phyloP scores from a whole-genome alignment of 75 land plant species.

The Chamaecyparis obtusa region DNA sequence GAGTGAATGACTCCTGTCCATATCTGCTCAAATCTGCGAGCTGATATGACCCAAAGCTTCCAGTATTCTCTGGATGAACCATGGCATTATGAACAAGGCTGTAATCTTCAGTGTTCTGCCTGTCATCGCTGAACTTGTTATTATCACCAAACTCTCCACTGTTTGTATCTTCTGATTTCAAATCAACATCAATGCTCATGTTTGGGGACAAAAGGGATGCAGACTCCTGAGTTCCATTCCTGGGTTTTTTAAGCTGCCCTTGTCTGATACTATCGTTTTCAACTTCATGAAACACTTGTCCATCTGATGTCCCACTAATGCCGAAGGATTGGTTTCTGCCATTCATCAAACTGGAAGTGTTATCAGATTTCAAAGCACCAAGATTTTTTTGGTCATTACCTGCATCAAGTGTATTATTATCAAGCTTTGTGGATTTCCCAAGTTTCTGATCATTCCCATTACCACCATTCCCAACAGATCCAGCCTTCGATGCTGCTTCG shows the following conservation, averaged over 20 bases:
- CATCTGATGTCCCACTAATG: neutral
- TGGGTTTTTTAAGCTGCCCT: constrained; percentile 7
- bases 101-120: constrained; percentile 11
- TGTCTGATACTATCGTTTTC: constrained; percentile 9
- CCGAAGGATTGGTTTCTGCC: constrained; percentile 11
- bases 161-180: constrained; percentile 14
- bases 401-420: neutral
- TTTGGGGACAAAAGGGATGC: constrained; percentile 10
- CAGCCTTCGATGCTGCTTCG: neutral
- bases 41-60: constrained; percentile 27
- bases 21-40: constrained; percentile 18
- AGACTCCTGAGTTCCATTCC: constrained; percentile 10
- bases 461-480: neutral
- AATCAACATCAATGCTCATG: constrained; percentile 9
- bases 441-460: neutral
- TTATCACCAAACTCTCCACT: constrained; percentile 11
- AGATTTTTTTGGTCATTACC: neutral
- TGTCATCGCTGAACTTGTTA: constrained; percentile 10
- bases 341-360: neutral
- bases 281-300: neutral
- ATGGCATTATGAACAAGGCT: constrained; percentile 10
- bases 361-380: neutral
- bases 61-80: constrained; percentile 9
- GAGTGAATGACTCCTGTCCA: constrained; percentile 13
- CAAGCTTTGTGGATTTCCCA: neutral